These are phyloP conservation scores for Endoconidiophora laricicola DNA, from an alignment of 2,329 filamentous ascomycete species.

Conservation along the genomic window DNA sequence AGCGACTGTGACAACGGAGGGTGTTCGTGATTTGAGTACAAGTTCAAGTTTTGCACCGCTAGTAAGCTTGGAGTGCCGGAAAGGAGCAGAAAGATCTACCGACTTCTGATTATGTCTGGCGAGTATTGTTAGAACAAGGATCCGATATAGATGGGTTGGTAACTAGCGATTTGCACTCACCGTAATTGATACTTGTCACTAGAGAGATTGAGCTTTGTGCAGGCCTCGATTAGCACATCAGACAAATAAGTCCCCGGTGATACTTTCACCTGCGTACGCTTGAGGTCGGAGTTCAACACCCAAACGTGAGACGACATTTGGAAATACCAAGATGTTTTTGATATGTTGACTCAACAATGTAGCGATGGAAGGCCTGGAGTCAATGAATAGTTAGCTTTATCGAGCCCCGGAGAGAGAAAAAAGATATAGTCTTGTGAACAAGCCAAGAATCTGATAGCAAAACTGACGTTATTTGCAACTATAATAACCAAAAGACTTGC, in stretches of 20 bases:
- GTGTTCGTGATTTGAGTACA: slow-evolving; percentile 69
- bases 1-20: slow-evolving; percentile 75
- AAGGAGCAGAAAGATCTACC: slow-evolving; percentile 70
- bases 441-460: no score
- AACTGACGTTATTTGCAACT: no score
- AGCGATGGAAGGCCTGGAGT: no score
- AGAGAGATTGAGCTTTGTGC: slow-evolving; percentile 58
- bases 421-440: no score
- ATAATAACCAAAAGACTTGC: no score
- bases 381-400: no score
- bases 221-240: slow-evolving; percentile 77
- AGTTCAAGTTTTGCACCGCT: slow-evolving; percentile 87
- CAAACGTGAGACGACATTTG: slow-evolving; percentile 75
- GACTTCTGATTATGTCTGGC: slow-evolving; percentile 64
- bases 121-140: not conserved
- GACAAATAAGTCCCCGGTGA: slow-evolving; percentile 64
- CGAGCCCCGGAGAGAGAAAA: no score
- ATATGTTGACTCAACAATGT: no score
- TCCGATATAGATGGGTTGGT: not conserved
- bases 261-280: slow-evolving; percentile 68
- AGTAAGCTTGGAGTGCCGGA: slow-evolving; percentile 65
- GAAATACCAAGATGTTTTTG: not conserved
- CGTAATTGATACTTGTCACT: slow-evolving; percentile 66
- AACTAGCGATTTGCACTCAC: slow-evolving; percentile 25
- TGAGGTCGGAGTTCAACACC: slow-evolving; percentile 66